Percentiles rank a stretch among this genome's conserved stretches.
Evolutionary conservation across 1,284 basidiomycete genomes (phyloP).

Genomic region (Trametes sp.): DNA sequence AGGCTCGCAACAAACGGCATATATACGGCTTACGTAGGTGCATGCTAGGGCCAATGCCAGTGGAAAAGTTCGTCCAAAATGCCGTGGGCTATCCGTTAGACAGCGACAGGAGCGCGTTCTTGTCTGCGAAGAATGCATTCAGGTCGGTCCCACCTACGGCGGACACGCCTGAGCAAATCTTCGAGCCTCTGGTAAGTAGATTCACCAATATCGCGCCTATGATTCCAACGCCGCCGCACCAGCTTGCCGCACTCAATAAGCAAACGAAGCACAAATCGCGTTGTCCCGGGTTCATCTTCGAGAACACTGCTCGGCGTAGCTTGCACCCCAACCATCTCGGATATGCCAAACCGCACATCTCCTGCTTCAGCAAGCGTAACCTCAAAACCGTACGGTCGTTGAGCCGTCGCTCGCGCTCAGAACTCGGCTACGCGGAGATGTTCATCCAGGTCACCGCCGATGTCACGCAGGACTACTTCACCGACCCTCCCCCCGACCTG

Average conservation of each 20-base stretch:
- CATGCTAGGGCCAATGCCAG: constrained; percentile 9
- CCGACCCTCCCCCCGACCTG: constrained; percentile 6
- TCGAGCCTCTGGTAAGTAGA: constrained; percentile 7
- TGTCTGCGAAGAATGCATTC: constrained; percentile 6
- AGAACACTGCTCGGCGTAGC: background rate
- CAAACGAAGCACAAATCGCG: constrained; percentile 8
- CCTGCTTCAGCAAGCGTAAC: constrained; percentile 8
- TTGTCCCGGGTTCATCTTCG: constrained; percentile 22
- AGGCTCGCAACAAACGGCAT: background rate
- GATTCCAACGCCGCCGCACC: background rate
- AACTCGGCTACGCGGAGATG: constrained; percentile 22
- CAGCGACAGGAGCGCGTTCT: background rate
- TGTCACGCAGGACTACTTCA: constrained; percentile 12
- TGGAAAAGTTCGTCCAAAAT: background rate
- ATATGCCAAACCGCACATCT: constrained; percentile 19
- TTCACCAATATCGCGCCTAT: no score
- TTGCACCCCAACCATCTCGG: background rate
- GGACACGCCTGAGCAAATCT: background rate
- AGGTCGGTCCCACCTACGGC: background rate
- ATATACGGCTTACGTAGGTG: background rate
- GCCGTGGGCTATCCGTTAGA: background rate
- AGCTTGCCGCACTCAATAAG: constrained; percentile 12
- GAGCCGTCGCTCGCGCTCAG: background rate
- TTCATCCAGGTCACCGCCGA: constrained; percentile 17
- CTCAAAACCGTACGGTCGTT: background rate